These are phyloP conservation scores for Phytopythium oedochilum DNA, from an alignment of 352 stramenopile genomes.

Conservation along the genomic window DNA sequence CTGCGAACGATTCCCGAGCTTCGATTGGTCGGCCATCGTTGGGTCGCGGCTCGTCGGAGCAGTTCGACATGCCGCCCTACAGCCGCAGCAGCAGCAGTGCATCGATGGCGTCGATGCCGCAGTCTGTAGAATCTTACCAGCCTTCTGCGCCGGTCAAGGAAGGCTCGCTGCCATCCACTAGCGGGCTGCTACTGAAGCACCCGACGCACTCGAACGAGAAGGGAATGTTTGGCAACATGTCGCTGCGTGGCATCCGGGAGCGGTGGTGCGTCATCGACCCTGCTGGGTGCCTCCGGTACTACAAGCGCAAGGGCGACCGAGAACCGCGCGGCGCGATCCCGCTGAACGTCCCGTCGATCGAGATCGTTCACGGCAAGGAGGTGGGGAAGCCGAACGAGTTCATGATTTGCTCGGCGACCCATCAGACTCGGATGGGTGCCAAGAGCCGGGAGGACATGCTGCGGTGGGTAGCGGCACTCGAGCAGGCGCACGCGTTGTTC, in stretches of 20 bases:
- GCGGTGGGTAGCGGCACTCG: conserved; percentile 57
- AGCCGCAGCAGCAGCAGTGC: conserved; percentile 50
- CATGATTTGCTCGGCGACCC: conserved; percentile 65
- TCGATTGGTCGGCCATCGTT: conserved; percentile 6
- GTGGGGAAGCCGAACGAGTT: conserved; percentile 74
- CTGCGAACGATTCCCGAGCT: background rate
- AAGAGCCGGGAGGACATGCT: conserved; percentile 74
- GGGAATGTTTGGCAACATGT: conserved; percentile 76
- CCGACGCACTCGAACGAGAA: conserved; percentile 78
- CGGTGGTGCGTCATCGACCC: conserved; percentile 72
- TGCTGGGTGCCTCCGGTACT: conserved; percentile 62
- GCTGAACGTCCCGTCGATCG: conserved; percentile 56
- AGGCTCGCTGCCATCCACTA: conserved; percentile 33
- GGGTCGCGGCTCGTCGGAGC: conserved; percentile 15
- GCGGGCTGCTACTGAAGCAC: conserved; percentile 67
- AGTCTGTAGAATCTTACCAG: conserved; percentile 51
- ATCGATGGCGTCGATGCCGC: conserved; percentile 42
- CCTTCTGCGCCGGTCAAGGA: conserved; percentile 9
- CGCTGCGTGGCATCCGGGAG: conserved; percentile 61
- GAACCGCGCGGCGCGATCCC: conserved; percentile 64
- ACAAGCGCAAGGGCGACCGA: conserved; percentile 76
- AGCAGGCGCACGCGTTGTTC: conserved; percentile 46
- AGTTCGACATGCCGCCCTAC: conserved; percentile 19
- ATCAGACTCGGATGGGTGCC: conserved; percentile 69
- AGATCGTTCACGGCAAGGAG: conserved; percentile 66